A percentile compares a stretch with the other conserved stretches of the same genome.
These are phyloP conservation scores for Eucalyptus sp. DNA, from an alignment of 345 rosid species.

Conservation along the genomic window DNA sequence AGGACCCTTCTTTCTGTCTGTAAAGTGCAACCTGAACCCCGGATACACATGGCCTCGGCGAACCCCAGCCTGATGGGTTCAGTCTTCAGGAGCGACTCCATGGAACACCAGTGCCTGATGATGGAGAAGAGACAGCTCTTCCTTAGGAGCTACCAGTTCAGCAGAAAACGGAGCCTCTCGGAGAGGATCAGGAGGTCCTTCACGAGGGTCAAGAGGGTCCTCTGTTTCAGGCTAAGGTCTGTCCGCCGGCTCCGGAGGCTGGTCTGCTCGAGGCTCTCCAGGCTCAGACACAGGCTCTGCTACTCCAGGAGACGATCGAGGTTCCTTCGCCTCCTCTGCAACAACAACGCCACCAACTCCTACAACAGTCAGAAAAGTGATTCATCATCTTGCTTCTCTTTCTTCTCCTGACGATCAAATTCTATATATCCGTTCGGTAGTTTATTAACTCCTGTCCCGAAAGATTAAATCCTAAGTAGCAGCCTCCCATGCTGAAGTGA, in stretches of 20 bases:
- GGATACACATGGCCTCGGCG: not conserved
- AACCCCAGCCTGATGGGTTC: not conserved
- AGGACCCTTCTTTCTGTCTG: not conserved
- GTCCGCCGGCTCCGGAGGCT: slow-evolving; percentile 32
- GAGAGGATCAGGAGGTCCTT: slow-evolving; percentile 44
- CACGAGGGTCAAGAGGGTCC: slow-evolving; percentile 35
- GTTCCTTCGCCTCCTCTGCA: slow-evolving; percentile 20
- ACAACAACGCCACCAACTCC: not conserved
- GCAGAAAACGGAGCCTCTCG: slow-evolving; percentile 38
- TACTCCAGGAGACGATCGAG: slow-evolving; percentile 27
- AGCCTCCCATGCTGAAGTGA: not conserved
- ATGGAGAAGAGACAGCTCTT: slow-evolving; percentile 85
- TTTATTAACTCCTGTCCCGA: not conserved
- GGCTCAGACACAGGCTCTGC: slow-evolving; percentile 27
- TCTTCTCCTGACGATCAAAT: not conserved
- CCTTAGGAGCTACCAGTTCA: slow-evolving; percentile 74
- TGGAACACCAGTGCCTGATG: slow-evolving; percentile 10
- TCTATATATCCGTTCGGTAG: not conserved
- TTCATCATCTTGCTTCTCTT: slow-evolving; percentile 3
- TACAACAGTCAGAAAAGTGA: not conserved
- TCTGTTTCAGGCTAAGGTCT: slow-evolving; percentile 28
- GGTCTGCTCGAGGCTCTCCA: slow-evolving; percentile 30
- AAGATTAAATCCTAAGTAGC: not conserved
- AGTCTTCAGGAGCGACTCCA: not conserved
- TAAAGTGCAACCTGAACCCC: not conserved